Conservation (phyloP, 1,284 basidiomycete species). For the Takashimella koratensis region DNA sequence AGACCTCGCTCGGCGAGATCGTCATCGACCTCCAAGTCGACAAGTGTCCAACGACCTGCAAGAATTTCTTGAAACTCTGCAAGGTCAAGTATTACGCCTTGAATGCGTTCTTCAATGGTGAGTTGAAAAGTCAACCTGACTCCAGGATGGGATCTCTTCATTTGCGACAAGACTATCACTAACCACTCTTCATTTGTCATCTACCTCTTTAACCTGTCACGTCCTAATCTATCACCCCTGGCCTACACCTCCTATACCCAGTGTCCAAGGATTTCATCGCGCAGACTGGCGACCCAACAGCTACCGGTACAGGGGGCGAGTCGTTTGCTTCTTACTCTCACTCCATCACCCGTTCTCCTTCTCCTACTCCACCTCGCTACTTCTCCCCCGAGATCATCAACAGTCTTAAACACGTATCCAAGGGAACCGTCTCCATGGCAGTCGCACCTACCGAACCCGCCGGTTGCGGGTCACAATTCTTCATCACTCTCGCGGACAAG, state of each 20-base stretch:
- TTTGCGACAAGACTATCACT: too few species aligned
- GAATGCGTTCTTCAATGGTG: constrained; percentile 95
- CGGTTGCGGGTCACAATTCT: constrained; percentile 93
- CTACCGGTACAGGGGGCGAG: constrained; percentile 88
- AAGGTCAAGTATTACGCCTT: constrained; percentile 95
- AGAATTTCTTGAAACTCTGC: constrained; percentile 96
- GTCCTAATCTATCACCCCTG: background rate
- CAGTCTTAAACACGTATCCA: constrained; percentile 75
- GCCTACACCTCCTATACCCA: constrained; percentile 32
- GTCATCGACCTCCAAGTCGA: constrained; percentile 96
- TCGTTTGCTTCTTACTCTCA: constrained; percentile 69
- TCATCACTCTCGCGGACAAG: constrained; percentile 83
- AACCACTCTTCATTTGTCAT: background rate
- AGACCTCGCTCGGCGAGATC: constrained; percentile 92
- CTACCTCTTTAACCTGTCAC: background rate
- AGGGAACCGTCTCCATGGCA: constrained; percentile 94
- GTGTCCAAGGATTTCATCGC: constrained; percentile 96
- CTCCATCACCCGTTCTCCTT: constrained; percentile 51
- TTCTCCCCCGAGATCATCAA: constrained; percentile 76
- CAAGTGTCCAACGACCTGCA: constrained; percentile 78
- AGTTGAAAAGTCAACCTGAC: too few species aligned
- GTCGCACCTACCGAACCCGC: constrained; percentile 68
- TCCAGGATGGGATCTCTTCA: too few species aligned
- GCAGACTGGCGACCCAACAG: constrained; percentile 91
- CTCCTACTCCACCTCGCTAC: constrained; percentile 59